These are phyloP conservation scores for Pachysandra terminalis DNA, from an alignment of 164 flowering plant species.

Conservation along the genomic window DNA sequence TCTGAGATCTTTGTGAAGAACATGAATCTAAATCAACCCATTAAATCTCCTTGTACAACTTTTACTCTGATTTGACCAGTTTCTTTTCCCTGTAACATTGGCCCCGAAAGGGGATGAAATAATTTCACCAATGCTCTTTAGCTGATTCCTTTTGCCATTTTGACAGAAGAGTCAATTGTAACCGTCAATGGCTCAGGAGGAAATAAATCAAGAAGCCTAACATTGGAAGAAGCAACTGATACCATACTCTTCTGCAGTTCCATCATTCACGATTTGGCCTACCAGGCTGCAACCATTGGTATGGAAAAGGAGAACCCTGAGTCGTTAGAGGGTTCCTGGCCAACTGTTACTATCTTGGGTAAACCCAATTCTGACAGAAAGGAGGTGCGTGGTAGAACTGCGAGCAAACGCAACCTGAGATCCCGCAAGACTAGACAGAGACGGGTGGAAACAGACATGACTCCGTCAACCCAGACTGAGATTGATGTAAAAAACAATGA, in stretches of 20 bases:
- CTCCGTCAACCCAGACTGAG: slow-evolving; percentile 29
- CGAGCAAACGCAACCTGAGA: slow-evolving; percentile 45
- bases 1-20: too few relatives aligned
- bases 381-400: slow-evolving; percentile 33
- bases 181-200: slow-evolving; percentile 42
- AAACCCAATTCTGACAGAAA: slow-evolving; percentile 40
- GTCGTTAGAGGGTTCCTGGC: slow-evolving; percentile 45
- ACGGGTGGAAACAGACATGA: slow-evolving; percentile 38
- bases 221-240: slow-evolving; percentile 93
- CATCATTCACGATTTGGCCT: slow-evolving; percentile 75
- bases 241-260: slow-evolving; percentile 91
- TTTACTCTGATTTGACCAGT: neutral
- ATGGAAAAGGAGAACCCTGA: slow-evolving; percentile 56
- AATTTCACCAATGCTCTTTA: neutral
- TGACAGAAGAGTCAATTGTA: slow-evolving; percentile 64
- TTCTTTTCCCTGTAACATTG: neutral
- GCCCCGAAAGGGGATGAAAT: neutral
- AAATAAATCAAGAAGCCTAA: slow-evolving; percentile 55
- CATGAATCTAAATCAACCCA: too few relatives aligned
- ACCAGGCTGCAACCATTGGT: slow-evolving; percentile 73
- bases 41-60: too few relatives aligned
- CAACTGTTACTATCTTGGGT: slow-evolving; percentile 58
- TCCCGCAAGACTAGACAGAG: slow-evolving; percentile 49
- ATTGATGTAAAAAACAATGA: slow-evolving; percentile 38
- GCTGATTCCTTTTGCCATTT: slow-evolving; percentile 12